Percentiles rank a stretch among this genome's conserved stretches.
Evolutionary conservation across 2,329 filamentous ascomycete genomes (phyloP).

Genomic region (Huntiella savannae): DNA sequence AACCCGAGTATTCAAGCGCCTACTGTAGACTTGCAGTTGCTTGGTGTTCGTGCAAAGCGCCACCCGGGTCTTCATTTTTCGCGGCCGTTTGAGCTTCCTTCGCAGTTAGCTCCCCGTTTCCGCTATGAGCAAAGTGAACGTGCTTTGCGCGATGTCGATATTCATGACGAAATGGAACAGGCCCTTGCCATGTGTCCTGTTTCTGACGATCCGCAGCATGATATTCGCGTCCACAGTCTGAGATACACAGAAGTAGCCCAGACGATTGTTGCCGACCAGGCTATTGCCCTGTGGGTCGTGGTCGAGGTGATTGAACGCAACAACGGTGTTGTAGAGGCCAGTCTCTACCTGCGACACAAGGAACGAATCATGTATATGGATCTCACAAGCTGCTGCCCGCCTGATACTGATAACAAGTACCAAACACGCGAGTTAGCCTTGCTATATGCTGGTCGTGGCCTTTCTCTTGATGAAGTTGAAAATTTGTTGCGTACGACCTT

Average conservation of each 20-base stretch:
- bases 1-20: not conserved
- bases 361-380: slow-evolving; percentile 9
- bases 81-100: not conserved
- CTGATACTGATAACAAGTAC: not conserved
- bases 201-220: slow-evolving; percentile 5
- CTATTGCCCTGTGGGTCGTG: not conserved
- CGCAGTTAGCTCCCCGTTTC: not conserved
- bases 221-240: slow-evolving; percentile 5
- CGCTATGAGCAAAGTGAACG: not conserved
- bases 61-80: slow-evolving; percentile 1
- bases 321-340: not conserved
- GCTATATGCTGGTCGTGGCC: not conserved
- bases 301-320: slow-evolving; percentile 7
- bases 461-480: not conserved
- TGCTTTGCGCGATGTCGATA: not conserved
- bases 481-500: not conserved
- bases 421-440: not conserved
- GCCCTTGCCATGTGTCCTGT: not conserved
- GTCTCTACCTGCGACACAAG: slow-evolving; percentile 5
- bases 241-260: slow-evolving; percentile 1
- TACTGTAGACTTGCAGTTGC: not conserved
- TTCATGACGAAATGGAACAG: not conserved
- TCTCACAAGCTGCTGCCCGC: not conserved
- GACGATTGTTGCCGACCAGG: slow-evolving; percentile 1
- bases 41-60: not conserved